A percentile compares a stretch with the other conserved stretches of the same genome.
These are phyloP conservation scores for Persicaria tinctoria DNA, from an alignment of 148 eudicot species.

Conservation along the genomic window DNA sequence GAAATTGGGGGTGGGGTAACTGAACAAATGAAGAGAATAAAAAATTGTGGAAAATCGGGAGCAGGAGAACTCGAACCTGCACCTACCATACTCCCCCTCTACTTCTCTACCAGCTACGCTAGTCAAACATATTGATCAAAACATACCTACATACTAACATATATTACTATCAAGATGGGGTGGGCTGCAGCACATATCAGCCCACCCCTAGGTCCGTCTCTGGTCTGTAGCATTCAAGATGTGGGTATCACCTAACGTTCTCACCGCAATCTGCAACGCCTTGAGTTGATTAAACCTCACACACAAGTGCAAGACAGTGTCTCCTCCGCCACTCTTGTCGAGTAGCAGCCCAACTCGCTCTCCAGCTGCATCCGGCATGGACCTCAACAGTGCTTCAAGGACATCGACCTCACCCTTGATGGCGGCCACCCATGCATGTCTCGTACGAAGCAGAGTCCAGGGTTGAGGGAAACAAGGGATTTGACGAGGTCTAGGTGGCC, in stretches of 20 bases:
- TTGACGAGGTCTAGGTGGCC: slow-evolving; percentile 27
- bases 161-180: too few relatives aligned
- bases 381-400: slow-evolving; percentile 16
- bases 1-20: too few relatives aligned
- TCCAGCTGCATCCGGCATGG: slow-evolving; percentile 18
- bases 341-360: neutral
- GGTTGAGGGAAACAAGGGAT: slow-evolving; percentile 1
- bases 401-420: slow-evolving; percentile 19
- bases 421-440: slow-evolving; percentile 32
- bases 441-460: slow-evolving; percentile 20
- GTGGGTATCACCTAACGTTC: neutral
- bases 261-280: slow-evolving; percentile 6
- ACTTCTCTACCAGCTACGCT: too few relatives aligned
- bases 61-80: too few relatives aligned
- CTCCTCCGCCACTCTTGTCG: neutral
- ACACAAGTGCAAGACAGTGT: slow-evolving; percentile 28
- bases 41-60: too few relatives aligned
- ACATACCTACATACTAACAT: too few relatives aligned
- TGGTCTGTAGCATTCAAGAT: slow-evolving; percentile 11
- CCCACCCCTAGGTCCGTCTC: too few relatives aligned
- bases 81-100: too few relatives aligned
- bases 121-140: too few relatives aligned
- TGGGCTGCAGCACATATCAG: too few relatives aligned
- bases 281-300: slow-evolving; percentile 15
- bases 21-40: too few relatives aligned